These are phyloP conservation scores for Fomes fomentarius DNA, from an alignment of 1,284 basidiomycete species.

Conservation along the genomic window DNA sequence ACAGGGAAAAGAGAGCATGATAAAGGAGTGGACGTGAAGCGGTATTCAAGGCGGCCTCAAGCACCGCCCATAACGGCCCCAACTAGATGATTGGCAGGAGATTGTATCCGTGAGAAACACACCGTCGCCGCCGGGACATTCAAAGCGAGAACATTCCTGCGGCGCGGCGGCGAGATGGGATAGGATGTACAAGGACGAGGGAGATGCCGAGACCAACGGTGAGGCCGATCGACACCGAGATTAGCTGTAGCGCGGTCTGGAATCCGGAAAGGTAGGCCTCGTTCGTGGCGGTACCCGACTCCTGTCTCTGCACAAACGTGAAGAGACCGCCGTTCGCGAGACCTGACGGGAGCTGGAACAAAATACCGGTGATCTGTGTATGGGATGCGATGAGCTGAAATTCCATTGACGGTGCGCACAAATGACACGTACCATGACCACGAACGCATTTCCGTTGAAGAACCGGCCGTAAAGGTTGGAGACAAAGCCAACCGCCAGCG, in stretches of 20 bases:
- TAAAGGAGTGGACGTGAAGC: constrained; percentile 1
- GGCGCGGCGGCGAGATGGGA: constrained; percentile 57
- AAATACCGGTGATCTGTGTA: constrained; percentile 72
- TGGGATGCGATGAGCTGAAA: no score
- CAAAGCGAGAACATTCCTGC: constrained; percentile 63
- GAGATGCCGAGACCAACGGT: constrained; percentile 77
- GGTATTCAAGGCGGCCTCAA: not conserved
- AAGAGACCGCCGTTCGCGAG: constrained; percentile 86
- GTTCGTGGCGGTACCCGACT: constrained; percentile 47
- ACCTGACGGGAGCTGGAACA: constrained; percentile 89
- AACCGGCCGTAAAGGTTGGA: constrained; percentile 86
- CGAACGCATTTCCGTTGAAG: constrained; percentile 78
- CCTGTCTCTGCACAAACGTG: constrained; percentile 65
- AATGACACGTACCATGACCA: constrained; percentile 61
- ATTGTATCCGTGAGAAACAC: no score
- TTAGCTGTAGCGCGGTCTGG: constrained; percentile 65
- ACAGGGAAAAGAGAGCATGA: not conserved
- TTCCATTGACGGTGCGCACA: no score
- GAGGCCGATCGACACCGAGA: constrained; percentile 63
- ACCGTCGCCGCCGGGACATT: no score
- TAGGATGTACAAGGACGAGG: constrained; percentile 59
- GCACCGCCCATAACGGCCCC: not conserved
- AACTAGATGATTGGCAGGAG: not conserved
- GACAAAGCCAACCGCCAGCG: constrained; percentile 83
- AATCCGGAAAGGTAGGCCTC: constrained; percentile 68